Percentiles rank a stretch among this genome's conserved stretches.
Conservation (phyloP, 352 stramenopile species). For the Phytophthora capsici region DNA sequence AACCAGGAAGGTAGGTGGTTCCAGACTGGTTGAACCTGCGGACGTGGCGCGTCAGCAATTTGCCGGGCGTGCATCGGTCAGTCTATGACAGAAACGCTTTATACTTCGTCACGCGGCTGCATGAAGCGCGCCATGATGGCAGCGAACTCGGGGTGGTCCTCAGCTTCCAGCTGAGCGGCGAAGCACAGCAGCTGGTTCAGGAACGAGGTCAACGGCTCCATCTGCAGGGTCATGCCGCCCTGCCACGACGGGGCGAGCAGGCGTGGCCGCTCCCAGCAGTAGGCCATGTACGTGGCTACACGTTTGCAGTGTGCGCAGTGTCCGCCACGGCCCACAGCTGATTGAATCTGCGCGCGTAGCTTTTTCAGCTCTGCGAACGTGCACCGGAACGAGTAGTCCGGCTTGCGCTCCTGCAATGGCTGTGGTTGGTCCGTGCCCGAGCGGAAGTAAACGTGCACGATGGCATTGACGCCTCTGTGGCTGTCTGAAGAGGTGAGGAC, state of each 20-base stretch:
- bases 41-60: slow-evolving; percentile 29
- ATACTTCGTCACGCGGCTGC: slow-evolving; percentile 34
- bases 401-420: slow-evolving; percentile 20
- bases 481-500: slow-evolving; percentile 24
- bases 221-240: slow-evolving; percentile 40
- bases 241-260: slow-evolving; percentile 43
- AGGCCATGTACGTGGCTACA: slow-evolving; percentile 40
- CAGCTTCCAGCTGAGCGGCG: slow-evolving; percentile 28
- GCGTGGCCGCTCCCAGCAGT: slow-evolving; percentile 45
- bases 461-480: slow-evolving; percentile 31
- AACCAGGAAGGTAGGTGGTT: not conserved
- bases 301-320: slow-evolving; percentile 42
- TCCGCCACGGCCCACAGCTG: slow-evolving; percentile 23
- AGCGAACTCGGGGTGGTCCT: slow-evolving; percentile 37
- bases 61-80: slow-evolving; percentile 30
- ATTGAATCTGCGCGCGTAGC: slow-evolving; percentile 36
- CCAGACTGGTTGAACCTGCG: slow-evolving; percentile 16
- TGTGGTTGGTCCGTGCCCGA: slow-evolving; percentile 2
- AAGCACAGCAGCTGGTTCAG: slow-evolving; percentile 43
- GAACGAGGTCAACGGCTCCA: slow-evolving; percentile 35
- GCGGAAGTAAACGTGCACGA: slow-evolving; percentile 37
- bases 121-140: slow-evolving; percentile 38
- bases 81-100: slow-evolving; percentile 5
- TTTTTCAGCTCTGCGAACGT: slow-evolving; percentile 40
- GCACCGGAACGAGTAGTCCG: slow-evolving; percentile 36